Evolutionary conservation across 2,329 filamentous ascomycete species (phyloP).

Genomic region (Microcera coccophila): DNA sequence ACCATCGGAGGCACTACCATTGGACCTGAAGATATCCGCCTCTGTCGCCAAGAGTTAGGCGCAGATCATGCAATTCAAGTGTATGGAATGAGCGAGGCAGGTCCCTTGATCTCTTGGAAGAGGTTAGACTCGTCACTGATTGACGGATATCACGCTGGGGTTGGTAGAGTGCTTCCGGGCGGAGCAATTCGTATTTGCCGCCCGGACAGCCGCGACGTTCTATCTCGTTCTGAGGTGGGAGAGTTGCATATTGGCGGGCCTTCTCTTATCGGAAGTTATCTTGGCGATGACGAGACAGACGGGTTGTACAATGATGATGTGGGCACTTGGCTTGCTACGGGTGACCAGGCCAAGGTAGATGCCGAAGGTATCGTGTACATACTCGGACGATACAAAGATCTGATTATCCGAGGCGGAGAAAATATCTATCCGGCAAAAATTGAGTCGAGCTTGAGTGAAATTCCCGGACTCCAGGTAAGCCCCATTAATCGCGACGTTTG

Average conservation of each 20-base stretch:
- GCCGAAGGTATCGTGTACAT: slow-evolving; percentile 37
- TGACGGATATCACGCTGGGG: slow-evolving; percentile 37
- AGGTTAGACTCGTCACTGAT: slow-evolving; percentile 27
- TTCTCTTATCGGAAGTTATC: slow-evolving; percentile 34
- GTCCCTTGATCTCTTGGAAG: slow-evolving; percentile 39
- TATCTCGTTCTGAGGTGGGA: slow-evolving; percentile 32
- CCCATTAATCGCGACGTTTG: no score
- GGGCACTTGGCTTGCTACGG: slow-evolving; percentile 37
- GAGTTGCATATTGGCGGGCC: slow-evolving; percentile 40
- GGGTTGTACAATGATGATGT: slow-evolving; percentile 35
- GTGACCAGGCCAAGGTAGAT: slow-evolving; percentile 40
- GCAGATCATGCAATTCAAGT: slow-evolving; percentile 33
- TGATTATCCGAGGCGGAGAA: slow-evolving; percentile 44
- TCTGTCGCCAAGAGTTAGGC: slow-evolving; percentile 32
- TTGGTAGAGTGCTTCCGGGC: slow-evolving; percentile 40
- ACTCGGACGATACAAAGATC: slow-evolving; percentile 42
- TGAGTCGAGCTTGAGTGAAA: slow-evolving; percentile 33
- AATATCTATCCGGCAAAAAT: slow-evolving; percentile 40
- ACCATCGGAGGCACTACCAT: slow-evolving; percentile 35
- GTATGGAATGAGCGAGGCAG: slow-evolving; percentile 46
- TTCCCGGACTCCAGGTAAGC: slow-evolving; percentile 30
- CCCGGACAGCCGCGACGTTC: slow-evolving; percentile 26
- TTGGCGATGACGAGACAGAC: slow-evolving; percentile 23
- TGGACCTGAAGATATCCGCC: slow-evolving; percentile 28
- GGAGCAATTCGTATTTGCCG: slow-evolving; percentile 37